Evolutionary conservation across 148 eudicot genomes (phyloP).

Genomic region (Diospyros kaki): DNA sequence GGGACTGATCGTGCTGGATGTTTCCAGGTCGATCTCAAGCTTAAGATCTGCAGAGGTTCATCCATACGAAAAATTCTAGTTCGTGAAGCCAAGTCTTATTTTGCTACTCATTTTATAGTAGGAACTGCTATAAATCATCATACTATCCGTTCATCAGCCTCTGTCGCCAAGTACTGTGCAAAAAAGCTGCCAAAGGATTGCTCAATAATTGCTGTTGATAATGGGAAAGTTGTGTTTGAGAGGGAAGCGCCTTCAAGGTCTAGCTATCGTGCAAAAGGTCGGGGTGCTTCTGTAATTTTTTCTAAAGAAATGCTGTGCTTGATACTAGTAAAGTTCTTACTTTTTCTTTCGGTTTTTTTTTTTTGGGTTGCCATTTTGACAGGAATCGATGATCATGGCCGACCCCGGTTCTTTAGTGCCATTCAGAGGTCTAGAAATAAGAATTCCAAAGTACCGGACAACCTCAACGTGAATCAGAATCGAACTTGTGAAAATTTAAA

Average conservation of each 20-base stretch:
- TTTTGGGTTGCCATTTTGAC: neutral
- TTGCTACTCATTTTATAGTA: conserved; percentile 56
- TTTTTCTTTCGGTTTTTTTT: neutral
- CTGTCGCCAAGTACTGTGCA: conserved; percentile 83
- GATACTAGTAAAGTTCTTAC: neutral
- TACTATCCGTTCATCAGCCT: conserved; percentile 54
- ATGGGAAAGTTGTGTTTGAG: conserved; percentile 74
- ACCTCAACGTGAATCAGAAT: conserved; percentile 13
- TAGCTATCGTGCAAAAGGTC: conserved; percentile 29
- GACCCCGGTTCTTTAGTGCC: conserved; percentile 45
- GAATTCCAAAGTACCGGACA: conserved; percentile 26
- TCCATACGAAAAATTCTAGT: conserved; percentile 67
- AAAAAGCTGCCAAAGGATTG: conserved; percentile 63
- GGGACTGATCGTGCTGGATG: neutral
- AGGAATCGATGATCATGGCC: conserved; percentile 39
- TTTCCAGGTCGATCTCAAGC: conserved; percentile 84
- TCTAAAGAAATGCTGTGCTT: neutral
- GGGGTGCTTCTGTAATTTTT: neutral
- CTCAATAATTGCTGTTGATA: conserved; percentile 72
- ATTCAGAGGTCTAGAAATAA: conserved; percentile 44
- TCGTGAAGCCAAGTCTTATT: conserved; percentile 60
- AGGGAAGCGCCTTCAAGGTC: conserved; percentile 40
- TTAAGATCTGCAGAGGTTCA: conserved; percentile 85
- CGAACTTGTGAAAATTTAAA: neutral
- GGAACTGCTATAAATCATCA: conserved; percentile 60